These are phyloP conservation scores for Cynara cardunculus DNA, from an alignment of 129 eudicot species.

Conservation along the genomic window DNA sequence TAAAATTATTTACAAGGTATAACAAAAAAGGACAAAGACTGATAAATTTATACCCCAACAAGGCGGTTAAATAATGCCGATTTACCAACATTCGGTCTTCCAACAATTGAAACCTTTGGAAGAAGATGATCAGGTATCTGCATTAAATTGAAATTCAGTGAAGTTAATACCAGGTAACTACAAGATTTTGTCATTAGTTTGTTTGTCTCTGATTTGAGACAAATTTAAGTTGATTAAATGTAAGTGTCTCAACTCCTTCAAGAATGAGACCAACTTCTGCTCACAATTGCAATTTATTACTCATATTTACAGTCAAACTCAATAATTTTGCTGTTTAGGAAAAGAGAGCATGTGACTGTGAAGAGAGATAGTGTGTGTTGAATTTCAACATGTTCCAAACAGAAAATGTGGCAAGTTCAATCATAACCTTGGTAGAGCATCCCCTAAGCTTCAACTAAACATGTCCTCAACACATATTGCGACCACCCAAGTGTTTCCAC, in stretches of 20 bases:
- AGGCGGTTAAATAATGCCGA: constrained; percentile 94
- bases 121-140: constrained; percentile 96
- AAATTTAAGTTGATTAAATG: not conserved
- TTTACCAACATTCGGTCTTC: constrained; percentile 99
- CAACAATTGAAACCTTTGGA: constrained; percentile 89
- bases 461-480: constrained; percentile 5
- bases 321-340: not conserved
- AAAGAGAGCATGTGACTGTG: not conserved
- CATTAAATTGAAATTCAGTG: constrained; percentile 5
- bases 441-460: constrained; percentile 7
- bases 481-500: not conserved
- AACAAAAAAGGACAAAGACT: constrained; percentile 4
- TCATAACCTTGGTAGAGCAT: constrained; percentile 1
- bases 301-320: not conserved
- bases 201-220: not conserved
- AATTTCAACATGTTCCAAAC: not conserved
- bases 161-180: constrained; percentile 11
- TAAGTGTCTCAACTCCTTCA: constrained; percentile 4
- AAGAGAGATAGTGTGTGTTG: not conserved
- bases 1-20: not conserved
- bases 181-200: not conserved
- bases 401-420: not conserved
- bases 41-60: constrained; percentile 70
- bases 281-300: not conserved
- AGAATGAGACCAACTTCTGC: not conserved